Conservation (phyloP, 257 asterid species). For the Misopates orontium region DNA sequence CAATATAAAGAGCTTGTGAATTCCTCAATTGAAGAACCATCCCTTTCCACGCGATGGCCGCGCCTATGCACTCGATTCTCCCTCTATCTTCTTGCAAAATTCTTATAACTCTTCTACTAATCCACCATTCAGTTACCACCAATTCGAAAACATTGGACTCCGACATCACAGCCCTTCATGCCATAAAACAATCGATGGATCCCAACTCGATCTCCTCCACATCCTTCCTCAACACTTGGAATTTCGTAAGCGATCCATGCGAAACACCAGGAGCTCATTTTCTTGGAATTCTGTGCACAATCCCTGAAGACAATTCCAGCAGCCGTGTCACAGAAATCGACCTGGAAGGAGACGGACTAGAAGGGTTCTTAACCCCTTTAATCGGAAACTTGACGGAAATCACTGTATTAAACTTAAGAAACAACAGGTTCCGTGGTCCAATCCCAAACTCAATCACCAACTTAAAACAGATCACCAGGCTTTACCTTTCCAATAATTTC, state of each 20-base stretch:
- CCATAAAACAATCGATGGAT: conserved; percentile 40
- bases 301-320: conserved; percentile 30
- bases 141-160: conserved; percentile 36
- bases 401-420: conserved; percentile 32
- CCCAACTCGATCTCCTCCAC: conserved; percentile 42
- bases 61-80: no score
- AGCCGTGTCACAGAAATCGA: conserved; percentile 37
- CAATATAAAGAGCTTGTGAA: no score
- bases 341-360: conserved; percentile 54
- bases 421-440: conserved; percentile 50
- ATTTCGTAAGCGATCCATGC: conserved; percentile 48
- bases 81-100: no score
- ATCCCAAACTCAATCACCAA: conserved; percentile 35
- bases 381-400: conserved; percentile 48
- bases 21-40: no score
- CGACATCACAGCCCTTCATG: conserved; percentile 38
- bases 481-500: conserved; percentile 38
- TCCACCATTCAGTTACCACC: no score
- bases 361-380: conserved; percentile 45
- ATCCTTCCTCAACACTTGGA: conserved; percentile 50
- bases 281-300: conserved; percentile 29
- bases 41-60: no score
- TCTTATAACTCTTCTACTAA: no score
- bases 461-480: conserved; percentile 36
- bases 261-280: conserved; percentile 43